Evolutionary conservation across 139 green algal species (phyloP).

Genomic region (Haematococcus sp.): DNA sequence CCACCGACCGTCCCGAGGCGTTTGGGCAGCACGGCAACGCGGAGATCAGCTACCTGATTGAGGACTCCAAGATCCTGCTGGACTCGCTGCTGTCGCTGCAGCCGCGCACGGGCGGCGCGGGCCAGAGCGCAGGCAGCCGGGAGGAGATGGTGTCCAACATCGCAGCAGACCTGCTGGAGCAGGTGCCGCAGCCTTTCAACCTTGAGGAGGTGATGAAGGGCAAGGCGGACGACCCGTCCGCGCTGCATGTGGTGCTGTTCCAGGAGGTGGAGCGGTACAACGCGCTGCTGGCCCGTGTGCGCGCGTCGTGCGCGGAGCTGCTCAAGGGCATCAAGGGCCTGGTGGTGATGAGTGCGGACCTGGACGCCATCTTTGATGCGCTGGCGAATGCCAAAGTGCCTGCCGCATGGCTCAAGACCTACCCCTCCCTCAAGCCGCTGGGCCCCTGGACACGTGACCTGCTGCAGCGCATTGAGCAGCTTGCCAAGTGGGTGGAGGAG

Average conservation of each 20-base stretch:
- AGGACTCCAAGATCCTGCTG: slow-evolving; percentile 74
- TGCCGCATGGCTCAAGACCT: slow-evolving; percentile 72
- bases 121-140: slow-evolving; percentile 9
- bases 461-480: slow-evolving; percentile 70
- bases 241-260: slow-evolving; percentile 85
- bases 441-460: slow-evolving; percentile 80
- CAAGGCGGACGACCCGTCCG: slow-evolving; percentile 72
- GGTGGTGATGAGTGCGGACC: slow-evolving; percentile 81
- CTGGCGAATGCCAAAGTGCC: slow-evolving; percentile 69
- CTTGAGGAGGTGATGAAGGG: slow-evolving; percentile 73
- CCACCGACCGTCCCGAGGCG: slow-evolving; percentile 68
- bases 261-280: slow-evolving; percentile 91
- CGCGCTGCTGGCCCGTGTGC: slow-evolving; percentile 62
- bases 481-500: slow-evolving; percentile 68
- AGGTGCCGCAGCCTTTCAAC: slow-evolving; percentile 71
- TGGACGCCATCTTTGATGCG: slow-evolving; percentile 75
- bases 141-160: slow-evolving; percentile 72
- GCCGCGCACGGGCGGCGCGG: slow-evolving; percentile 33
- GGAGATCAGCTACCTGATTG: slow-evolving; percentile 84
- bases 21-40: slow-evolving; percentile 90
- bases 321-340: slow-evolving; percentile 79
- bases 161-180: slow-evolving; percentile 60
- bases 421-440: slow-evolving; percentile 80
- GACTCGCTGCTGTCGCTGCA: slow-evolving; percentile 66
- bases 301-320: slow-evolving; percentile 58